Base-by-base conservation (phyloP, 2,329 filamentous ascomycete genomes). In the Beauveria bassiana region DNA sequence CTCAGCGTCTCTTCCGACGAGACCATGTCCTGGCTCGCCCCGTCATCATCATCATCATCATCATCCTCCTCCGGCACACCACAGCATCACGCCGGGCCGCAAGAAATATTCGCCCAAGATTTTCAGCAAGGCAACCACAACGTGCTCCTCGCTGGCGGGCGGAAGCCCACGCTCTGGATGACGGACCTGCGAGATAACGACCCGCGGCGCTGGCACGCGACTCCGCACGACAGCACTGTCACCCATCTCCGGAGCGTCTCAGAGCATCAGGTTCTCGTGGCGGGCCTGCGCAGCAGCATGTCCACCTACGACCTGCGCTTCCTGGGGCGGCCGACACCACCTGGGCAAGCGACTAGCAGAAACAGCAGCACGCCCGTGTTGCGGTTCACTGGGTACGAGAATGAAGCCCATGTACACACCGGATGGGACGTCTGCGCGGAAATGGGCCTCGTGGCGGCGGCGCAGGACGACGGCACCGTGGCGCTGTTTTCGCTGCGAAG, bases 221-320 rank as follows among this genome's bases (percentile, higher is more conserved):
- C 71, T 1, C 68, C 65, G 16, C 74, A 79, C 60, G 66, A 69
- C 6, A 78, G 75, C 56, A 66, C 78, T 22, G 75, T 83, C 53
- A 75, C 81, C 0, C 81, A 84, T 62, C 69, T 86, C 38, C 76
- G 75, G 40, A 77, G 79, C 58, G 66, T 85, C 2, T 77, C 78
- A 54, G 70, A 72, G 8, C 71, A 83, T 65, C 78, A 81, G 50
- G 72, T 86, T 22, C 72, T 87, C 2, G 79, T 80, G 3, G 78
- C 82, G 0, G 83, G 84, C 1, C 70, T 84, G 2, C 66, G 71
- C 38, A 76, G 75, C 67, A 73, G 68, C 59, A 80, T 87, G 73
- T 74, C 75, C 1, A 70, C 86, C 5, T 87, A 85, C 66, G 85
- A 88, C 64, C 64, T 82, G 38, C 82, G 85, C 1, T 83, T 77